Conservation (phyloP, 805 yeast genomes). For the Lachancea sp. region DNA sequence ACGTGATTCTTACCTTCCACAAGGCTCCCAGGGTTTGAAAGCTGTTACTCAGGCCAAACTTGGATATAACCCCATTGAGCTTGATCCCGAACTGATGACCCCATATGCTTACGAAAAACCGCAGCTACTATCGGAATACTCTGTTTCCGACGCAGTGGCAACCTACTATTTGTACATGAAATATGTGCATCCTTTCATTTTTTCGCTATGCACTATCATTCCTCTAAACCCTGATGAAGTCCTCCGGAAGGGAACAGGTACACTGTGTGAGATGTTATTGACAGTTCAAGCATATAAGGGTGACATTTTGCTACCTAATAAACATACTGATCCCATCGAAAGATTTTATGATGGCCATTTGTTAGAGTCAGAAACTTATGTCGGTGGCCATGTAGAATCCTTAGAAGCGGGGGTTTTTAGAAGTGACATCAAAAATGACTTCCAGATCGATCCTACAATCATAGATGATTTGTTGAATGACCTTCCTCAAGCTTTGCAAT, state of each 20-base stretch:
- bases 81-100: conserved; percentile 97
- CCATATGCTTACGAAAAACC: conserved; percentile 95
- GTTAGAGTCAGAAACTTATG: conserved; percentile 92
- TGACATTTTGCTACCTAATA: conserved; percentile 79
- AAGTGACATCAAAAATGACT: conserved; percentile 72
- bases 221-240: conserved; percentile 97
- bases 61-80: conserved; percentile 93
- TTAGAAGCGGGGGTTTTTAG: conserved; percentile 97
- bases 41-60: conserved; percentile 94
- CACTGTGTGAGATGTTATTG: conserved; percentile 93
- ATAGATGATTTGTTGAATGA: conserved; percentile 72
- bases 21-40: conserved; percentile 96
- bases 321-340: conserved; percentile 90
- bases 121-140: conserved; percentile 86
- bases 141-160: conserved; percentile 99
- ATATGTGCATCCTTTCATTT: conserved; percentile 94
- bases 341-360: conserved; percentile 92
- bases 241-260: conserved; percentile 94
- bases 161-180: conserved; percentile 93
- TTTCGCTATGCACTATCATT: conserved; percentile 89
- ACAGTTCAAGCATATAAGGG: conserved; percentile 91
- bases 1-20: conserved; percentile 94
- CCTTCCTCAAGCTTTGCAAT: conserved; percentile 68
- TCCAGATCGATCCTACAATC: conserved; percentile 73
- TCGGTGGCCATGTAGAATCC: conserved; percentile 98